phyloP scores from a whole-genome alignment of 2,329 filamentous ascomycete species.

The Acarospora socialis region DNA sequence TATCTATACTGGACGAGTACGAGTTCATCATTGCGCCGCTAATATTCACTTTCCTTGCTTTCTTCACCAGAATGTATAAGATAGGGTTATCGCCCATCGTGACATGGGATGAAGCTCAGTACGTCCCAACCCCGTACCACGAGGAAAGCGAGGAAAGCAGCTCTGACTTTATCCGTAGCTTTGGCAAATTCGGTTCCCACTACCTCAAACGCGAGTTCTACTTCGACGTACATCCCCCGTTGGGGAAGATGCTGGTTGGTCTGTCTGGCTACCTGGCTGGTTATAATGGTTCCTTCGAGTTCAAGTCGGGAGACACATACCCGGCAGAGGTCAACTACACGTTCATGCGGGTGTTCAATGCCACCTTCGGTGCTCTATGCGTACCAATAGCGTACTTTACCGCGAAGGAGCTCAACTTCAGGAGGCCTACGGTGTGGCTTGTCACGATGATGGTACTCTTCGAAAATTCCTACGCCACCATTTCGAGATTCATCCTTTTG shows the following conservation, averaged over 20 bases:
- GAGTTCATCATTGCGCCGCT: conserved; percentile 50
- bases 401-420: conserved; percentile 77
- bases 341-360: conserved; percentile 97
- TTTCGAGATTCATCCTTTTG: conserved; percentile 93
- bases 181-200: conserved; percentile 85
- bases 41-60: conserved; percentile 46
- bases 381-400: conserved; percentile 93
- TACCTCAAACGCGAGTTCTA: conserved; percentile 99
- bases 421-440: conserved; percentile 79
- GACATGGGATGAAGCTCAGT: conserved; percentile 66
- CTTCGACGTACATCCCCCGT: conserved; percentile 90
- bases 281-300: conserved; percentile 98
- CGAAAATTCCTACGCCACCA: conserved; percentile 98
- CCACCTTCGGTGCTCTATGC: conserved; percentile 82
- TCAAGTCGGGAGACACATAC: conserved; percentile 96
- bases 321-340: conserved; percentile 90
- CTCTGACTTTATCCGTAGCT: conserved; percentile 23
- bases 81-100: conserved; percentile 57
- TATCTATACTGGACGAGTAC: conserved; percentile 37
- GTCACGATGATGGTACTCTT: conserved; percentile 94
- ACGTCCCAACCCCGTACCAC: conserved; percentile 27
- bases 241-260: conserved; percentile 97
- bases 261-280: conserved; percentile 90
- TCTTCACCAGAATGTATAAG: conserved; percentile 54
- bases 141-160: no score